Percentiles rank a stretch among this genome's conserved stretches.
Evolutionary conservation across 2,329 filamentous ascomycete species (phyloP).

Genomic region (Calonectria pseudoreteaudii): DNA sequence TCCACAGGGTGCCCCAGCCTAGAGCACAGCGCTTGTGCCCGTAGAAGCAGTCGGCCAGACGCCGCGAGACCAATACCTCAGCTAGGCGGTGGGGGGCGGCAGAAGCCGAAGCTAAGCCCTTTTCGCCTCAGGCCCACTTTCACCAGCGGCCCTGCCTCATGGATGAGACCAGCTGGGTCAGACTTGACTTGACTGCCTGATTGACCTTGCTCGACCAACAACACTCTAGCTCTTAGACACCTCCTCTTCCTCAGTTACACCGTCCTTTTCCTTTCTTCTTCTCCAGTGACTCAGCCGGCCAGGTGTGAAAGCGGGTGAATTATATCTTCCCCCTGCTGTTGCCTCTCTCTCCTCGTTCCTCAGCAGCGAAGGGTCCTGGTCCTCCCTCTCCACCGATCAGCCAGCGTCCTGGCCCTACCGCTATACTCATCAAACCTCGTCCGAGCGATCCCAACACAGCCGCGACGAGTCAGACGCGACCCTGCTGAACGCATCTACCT

Average conservation of each 20-base stretch:
- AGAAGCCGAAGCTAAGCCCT: conserved; percentile 36
- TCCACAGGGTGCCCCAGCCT: background rate
- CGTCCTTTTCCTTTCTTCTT: conserved; percentile 25
- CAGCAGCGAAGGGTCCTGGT: background rate
- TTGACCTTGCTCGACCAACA: conserved; percentile 33
- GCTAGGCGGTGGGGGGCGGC: conserved; percentile 39
- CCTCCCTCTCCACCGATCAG: conserved; percentile 20
- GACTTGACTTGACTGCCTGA: conserved; percentile 49
- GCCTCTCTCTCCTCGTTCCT: conserved; percentile 1
- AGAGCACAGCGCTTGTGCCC: background rate
- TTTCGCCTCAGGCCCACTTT: conserved; percentile 32
- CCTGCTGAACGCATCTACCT: conserved; percentile 4
- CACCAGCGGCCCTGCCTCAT: conserved; percentile 40
- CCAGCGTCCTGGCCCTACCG: conserved; percentile 13
- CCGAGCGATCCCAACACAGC: conserved; percentile 19
- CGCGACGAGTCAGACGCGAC: conserved; percentile 11
- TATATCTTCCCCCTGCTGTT: conserved; percentile 21
- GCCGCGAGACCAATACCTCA: conserved; percentile 18
- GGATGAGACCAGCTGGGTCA: conserved; percentile 42
- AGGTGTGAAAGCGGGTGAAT: conserved; percentile 21
- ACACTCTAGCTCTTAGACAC: conserved; percentile 17
- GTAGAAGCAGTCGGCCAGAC: background rate
- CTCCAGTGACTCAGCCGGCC: conserved; percentile 36
- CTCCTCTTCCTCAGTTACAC: conserved; percentile 23
- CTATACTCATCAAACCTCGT: conserved; percentile 18